These are phyloP conservation scores for Neurospora crassa DNA, from an alignment of 2,329 filamentous ascomycete species.

Conservation along the genomic window DNA sequence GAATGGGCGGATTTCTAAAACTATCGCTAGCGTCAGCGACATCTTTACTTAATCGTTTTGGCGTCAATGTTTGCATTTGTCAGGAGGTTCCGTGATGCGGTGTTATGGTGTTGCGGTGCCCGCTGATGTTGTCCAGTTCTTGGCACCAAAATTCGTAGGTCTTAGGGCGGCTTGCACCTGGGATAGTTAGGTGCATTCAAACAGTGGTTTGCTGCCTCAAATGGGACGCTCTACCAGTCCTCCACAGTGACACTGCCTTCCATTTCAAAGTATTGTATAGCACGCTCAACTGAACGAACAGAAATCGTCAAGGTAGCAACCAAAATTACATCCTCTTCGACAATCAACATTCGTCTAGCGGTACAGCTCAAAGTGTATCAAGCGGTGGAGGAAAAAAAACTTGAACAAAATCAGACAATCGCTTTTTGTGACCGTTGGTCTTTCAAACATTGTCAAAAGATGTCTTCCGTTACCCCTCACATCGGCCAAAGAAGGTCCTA, in stretches of 20 bases:
- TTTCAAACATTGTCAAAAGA: conserved; percentile 16
- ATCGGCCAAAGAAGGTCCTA: conserved; percentile 74
- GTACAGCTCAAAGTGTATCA: background rate
- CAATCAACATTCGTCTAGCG: background rate
- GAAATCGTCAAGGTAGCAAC: background rate
- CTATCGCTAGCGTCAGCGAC: background rate
- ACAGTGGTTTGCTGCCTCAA: background rate
- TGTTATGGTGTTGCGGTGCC: background rate
- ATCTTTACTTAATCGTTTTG: background rate
- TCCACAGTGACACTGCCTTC: background rate
- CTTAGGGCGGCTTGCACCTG: background rate
- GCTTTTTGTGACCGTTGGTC: background rate
- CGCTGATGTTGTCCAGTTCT: background rate
- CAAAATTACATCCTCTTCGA: background rate
- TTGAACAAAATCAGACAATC: background rate
- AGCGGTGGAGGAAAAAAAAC: background rate
- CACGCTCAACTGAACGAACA: background rate
- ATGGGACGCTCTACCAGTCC: background rate
- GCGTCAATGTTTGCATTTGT: background rate
- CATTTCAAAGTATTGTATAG: background rate
- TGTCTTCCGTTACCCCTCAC: conserved; percentile 29
- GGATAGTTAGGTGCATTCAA: background rate
- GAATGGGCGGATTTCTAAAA: background rate
- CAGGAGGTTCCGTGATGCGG: background rate
- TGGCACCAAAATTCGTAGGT: background rate